Conservation (phyloP, 352 stramenopile genomes). For the Pythium catenulatum region DNA sequence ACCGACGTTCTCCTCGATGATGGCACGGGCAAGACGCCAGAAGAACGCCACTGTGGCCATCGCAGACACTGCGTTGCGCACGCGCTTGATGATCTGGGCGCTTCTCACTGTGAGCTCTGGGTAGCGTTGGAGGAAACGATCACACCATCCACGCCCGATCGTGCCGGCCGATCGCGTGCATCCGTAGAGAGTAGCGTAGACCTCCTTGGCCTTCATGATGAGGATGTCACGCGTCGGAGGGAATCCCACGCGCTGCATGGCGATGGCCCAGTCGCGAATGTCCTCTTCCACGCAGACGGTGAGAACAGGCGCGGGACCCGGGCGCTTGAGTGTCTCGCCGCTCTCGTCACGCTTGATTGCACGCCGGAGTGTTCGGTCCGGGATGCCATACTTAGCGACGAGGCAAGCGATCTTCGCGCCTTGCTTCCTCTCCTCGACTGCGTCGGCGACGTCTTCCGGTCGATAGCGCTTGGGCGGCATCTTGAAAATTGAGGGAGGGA, state of each 20-base stretch:
- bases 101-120: neutral
- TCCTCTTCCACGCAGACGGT: neutral
- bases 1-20: neutral
- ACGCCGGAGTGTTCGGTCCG: no score
- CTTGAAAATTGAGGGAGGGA: no score
- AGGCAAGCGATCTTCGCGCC: no score
- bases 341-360: neutral
- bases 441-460: no score
- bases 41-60: constrained; percentile 3
- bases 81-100: constrained; percentile 25
- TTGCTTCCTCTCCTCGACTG: no score
- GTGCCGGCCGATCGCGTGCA: neutral
- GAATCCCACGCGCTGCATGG: constrained; percentile 13
- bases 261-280: neutral
- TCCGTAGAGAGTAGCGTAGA: constrained; percentile 4
- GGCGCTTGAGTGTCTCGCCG: neutral
- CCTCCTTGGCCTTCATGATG: constrained; percentile 6
- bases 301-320: neutral
- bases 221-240: neutral
- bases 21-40: constrained; percentile 10
- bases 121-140: neutral
- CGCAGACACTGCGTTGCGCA: neutral
- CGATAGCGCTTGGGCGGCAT: no score
- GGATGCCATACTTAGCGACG: no score
- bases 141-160: neutral